Evolutionary conservation across 2,329 filamentous ascomycete genomes (phyloP), one percentile per base, ranked within the genome.

Genomic region (Arthrinium puccinioides): DNA sequence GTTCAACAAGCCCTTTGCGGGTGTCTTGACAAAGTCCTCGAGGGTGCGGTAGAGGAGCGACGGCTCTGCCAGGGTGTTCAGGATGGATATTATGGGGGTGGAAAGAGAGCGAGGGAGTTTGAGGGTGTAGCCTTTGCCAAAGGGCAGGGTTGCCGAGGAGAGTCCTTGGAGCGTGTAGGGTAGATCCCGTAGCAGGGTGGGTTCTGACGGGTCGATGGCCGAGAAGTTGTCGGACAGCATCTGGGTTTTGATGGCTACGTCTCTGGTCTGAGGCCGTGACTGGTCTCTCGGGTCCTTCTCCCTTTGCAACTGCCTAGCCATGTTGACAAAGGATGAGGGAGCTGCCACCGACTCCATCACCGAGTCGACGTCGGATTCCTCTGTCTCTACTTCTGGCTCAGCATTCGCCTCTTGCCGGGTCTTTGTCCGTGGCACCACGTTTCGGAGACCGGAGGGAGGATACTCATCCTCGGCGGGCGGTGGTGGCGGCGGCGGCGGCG

Each of bases 91-190:
- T 9, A 97, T 70, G 3, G 92, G 90, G 6, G 89, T 69, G 2
- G 92, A 88, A 6, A 98, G 70, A 1, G 81, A 86, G 0, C 79
- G 52, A 0, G 92, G 94, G 19, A 98, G 66, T 52, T 79, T 85
- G 36, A 97, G 64, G 3, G 75, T 77, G 16, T 79, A 76, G 18
- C 78, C 70, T 11, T 79, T 77, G 9, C 75, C 65, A 47, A 97
- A 97, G 1, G 81, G 74, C 26, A 97, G 66, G 45, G 89, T 87
- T 2, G 84, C 83, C 0, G 90, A 95, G 2, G 88, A 94, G 3
- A 97, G 69, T 1, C 92, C 92, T 61, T 97, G 92, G 0, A 97
- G 69, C 1, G 89, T 96, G 54, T 92, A 97, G 0, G 92, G 89
- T 4, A 97, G 68, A 54, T 97, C 90, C 47, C 84, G 75, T 16